Conservation (phyloP, 2,329 filamentous ascomycete genomes). For the Beauveria scarabaeidicola region DNA sequence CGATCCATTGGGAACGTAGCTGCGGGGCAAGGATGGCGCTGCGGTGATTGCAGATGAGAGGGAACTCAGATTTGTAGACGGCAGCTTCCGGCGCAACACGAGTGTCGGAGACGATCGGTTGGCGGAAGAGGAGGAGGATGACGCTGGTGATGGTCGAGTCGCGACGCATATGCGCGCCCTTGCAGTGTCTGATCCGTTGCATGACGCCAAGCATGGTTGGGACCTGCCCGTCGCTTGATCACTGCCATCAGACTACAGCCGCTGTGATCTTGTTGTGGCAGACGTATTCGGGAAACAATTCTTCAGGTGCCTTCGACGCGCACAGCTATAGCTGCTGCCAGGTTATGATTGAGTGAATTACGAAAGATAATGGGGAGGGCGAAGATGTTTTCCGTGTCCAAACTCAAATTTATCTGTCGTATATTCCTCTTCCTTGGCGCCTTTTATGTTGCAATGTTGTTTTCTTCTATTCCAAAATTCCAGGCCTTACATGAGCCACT, state of each 20-base stretch:
- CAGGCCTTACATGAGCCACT: background rate
- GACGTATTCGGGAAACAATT: constrained; percentile 18
- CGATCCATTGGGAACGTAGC: background rate
- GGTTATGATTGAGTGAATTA: constrained; percentile 25
- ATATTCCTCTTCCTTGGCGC: background rate
- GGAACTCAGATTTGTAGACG: constrained; percentile 35
- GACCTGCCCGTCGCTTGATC: background rate
- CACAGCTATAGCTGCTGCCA: constrained; percentile 22
- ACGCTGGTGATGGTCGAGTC: background rate
- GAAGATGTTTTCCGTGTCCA: background rate
- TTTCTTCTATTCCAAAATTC: background rate
- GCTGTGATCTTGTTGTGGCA: constrained; percentile 19
- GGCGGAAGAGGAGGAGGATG: background rate
- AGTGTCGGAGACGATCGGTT: background rate
- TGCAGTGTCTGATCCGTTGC: background rate
- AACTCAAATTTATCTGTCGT: too few species aligned
- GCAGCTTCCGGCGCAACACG: constrained; percentile 14
- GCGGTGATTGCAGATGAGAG: constrained; percentile 19
- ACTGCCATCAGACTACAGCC: constrained; percentile 17
- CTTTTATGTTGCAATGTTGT: background rate
- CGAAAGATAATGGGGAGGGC: too few species aligned
- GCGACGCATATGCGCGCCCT: background rate
- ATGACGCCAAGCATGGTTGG: background rate
- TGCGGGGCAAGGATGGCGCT: background rate
- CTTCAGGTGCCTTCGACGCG: constrained; percentile 19